phyloP scores from a whole-genome alignment of 129 eudicot species.

The Artemisia argyi region DNA sequence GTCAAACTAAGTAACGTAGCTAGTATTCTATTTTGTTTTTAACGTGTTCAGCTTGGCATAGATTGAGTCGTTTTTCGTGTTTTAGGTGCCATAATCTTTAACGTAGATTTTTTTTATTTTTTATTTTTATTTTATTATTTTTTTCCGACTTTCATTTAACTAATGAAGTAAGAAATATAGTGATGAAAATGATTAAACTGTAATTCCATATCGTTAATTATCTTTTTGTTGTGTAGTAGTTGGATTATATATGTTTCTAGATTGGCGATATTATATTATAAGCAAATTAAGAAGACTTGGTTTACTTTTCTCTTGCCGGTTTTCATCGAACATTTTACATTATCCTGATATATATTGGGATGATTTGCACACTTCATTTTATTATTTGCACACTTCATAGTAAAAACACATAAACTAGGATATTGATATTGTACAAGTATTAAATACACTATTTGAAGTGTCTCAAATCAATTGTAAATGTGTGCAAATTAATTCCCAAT shows the following conservation, averaged over 20 bases:
- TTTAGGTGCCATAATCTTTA: background rate
- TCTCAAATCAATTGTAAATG: no score
- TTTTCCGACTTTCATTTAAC: no score
- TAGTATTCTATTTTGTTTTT: no score
- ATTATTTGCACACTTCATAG: no score
- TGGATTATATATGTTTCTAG: background rate
- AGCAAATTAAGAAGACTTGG: background rate
- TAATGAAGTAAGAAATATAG: background rate
- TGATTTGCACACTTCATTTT: no score
- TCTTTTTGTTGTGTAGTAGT: slow-evolving; percentile 2
- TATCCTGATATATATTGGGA: no score
- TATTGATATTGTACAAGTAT: no score
- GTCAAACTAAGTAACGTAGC: background rate
- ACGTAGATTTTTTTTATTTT: no score
- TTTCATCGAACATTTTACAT: background rate
- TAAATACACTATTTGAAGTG: no score
- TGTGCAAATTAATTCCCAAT: no score
- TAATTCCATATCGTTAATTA: background rate
- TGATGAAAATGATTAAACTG: background rate
- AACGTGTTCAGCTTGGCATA: background rate
- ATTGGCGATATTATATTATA: background rate
- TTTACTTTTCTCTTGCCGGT: background rate
- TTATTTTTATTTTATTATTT: no score
- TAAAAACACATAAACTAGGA: no score
- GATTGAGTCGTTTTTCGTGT: background rate